Base-by-base conservation (phyloP, 2,329 filamentous ascomycete species). In the Fusarium cicatricum region DNA sequence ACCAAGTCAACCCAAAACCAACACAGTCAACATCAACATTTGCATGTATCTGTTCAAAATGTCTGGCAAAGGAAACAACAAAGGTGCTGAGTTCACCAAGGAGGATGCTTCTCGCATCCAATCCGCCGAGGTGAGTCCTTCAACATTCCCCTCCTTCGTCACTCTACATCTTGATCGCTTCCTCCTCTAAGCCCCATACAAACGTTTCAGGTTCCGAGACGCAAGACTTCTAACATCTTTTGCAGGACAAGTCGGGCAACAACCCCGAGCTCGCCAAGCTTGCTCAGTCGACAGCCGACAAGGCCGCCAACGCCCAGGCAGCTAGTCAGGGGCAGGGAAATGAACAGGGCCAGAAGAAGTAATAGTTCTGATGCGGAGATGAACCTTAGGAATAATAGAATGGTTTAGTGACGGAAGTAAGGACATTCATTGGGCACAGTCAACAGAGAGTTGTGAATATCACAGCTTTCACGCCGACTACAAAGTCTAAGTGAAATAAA, bases 251-350 rank as follows among this genome's bases (percentile, higher is more conserved):
- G n/a, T n/a, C n/a, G n/a, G n/a, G n/a, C n/a, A n/a, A n/a, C n/a
- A n/a, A n/a, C n/a, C n/a, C n/a, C 21, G 33, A 19, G 9, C 62
- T 65, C n/a, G 29, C 45, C 31, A 3, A 12, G n/a, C 12, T 29
- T 29, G 62, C 55, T 10, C 47, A 60, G 42, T 5, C 31, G 1
- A 12, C 23, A 9, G 51, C 52, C 16, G 26, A 26, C 11, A 47
- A 51, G 38, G 34, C 39, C 39, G 40, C 42, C n/a, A 26, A 39
- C 14, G 36, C 38, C 15, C 21, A 32, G 19, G n/a, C 26, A 21
- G 28, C 43, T 5, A 33, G n/a, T 5, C 38, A 58, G 31, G 33
- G 26, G 41, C n/a, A n/a, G n/a, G n/a, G n/a, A n/a, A n/a, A n/a
- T n/a, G n/a, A n/a, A n/a, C n/a, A n/a, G n/a, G n/a, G n/a, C n/a